Evolutionary conservation across 495 filamentous ascomycete genomes (phyloP), one percentile per base, ranked within the genome.

Genomic region (Corynascus novoguineensis): DNA sequence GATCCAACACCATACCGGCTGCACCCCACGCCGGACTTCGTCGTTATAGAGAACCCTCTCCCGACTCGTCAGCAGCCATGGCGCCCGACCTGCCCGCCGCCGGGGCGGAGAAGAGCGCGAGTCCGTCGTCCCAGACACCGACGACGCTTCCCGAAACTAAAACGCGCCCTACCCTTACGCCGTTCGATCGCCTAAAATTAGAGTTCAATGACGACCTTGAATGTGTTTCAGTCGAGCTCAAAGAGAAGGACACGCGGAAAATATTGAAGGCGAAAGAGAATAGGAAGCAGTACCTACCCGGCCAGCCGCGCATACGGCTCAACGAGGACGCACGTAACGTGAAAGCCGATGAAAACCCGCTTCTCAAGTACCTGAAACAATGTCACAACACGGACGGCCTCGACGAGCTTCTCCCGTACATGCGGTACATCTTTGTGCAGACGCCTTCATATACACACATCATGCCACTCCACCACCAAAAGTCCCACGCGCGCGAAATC

Each of bases 341-440:
- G 12, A 41, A 59, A 15, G 25, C 22, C 46, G 15, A 49, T 1
- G 9, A 45, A 27, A 50, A 59, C 21, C 21, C 24, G 2, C 47
- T 63, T 29, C 32, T 45, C 27, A 17, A 58, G 10, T 68, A 68
- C 44, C 38, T 68, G 7, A 10, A 35, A 1, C 19, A 52, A 14
- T 49, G 21, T 11, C 65, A 65, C 44, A 28, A 42, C 3, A 68
- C 66, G 5, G 4, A 47, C 14, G 28, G 38, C 2, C 44, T 64
- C 2, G 66, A 68, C 15, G 47, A 53, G 0, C 41, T 68, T 4
- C 37, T 67, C 3, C 62, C 62, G 1, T 68, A 37, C 38, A 68
- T 66, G 63, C 64, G 63, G 14, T 68, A 64, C 51, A 32, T 68
- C 19, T 68, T 68, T 15, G 65, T 68, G n/a, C 66, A 69, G 56